These are phyloP conservation scores for Parasarocladium wereldwijsianum DNA, from an alignment of 2,329 filamentous ascomycete species.

Conservation along the genomic window DNA sequence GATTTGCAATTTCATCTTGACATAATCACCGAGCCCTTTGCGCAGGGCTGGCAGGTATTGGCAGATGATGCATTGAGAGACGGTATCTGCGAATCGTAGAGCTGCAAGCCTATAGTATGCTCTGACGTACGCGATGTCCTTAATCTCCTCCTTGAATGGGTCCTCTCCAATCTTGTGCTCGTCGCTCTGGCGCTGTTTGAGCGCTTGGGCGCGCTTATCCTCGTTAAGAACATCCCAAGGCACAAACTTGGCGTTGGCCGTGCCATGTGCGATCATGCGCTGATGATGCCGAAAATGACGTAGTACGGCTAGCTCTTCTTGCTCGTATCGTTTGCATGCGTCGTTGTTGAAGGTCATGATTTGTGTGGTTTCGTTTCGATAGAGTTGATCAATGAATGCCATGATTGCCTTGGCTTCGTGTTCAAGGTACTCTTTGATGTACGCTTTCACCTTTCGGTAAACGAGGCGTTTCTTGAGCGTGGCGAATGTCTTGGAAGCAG, in stretches of 20 bases:
- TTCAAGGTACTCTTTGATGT: slow-evolving; percentile 29
- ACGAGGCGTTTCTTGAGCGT: slow-evolving; percentile 31
- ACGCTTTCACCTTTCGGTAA: slow-evolving; percentile 29
- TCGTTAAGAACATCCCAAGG: slow-evolving; percentile 29
- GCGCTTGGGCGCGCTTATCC: slow-evolving; percentile 30
- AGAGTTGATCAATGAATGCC: slow-evolving; percentile 27
- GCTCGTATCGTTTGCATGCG: slow-evolving; percentile 28
- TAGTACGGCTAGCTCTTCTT: slow-evolving; percentile 29
- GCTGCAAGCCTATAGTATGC: slow-evolving; percentile 58
- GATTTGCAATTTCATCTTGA: slow-evolving; percentile 29
- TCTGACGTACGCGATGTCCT: slow-evolving; percentile 46
- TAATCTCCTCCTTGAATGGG: slow-evolving; percentile 42
- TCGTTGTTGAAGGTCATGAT: slow-evolving; percentile 43
- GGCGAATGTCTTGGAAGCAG: slow-evolving; percentile 32
- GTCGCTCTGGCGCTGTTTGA: slow-evolving; percentile 25
- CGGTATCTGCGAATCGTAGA: slow-evolving; percentile 45
- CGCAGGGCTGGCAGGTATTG: slow-evolving; percentile 32
- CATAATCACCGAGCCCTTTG: slow-evolving; percentile 22
- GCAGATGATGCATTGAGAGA: slow-evolving; percentile 30
- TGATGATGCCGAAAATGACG: slow-evolving; percentile 32
- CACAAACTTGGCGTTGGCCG: slow-evolving; percentile 12
- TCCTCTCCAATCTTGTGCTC: slow-evolving; percentile 38
- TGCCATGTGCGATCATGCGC: slow-evolving; percentile 26
- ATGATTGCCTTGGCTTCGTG: slow-evolving; percentile 19
- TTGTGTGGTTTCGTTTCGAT: slow-evolving; percentile 35